Conservation (phyloP, 176 grass and related monocot species). For the Phragmites australis region DNA sequence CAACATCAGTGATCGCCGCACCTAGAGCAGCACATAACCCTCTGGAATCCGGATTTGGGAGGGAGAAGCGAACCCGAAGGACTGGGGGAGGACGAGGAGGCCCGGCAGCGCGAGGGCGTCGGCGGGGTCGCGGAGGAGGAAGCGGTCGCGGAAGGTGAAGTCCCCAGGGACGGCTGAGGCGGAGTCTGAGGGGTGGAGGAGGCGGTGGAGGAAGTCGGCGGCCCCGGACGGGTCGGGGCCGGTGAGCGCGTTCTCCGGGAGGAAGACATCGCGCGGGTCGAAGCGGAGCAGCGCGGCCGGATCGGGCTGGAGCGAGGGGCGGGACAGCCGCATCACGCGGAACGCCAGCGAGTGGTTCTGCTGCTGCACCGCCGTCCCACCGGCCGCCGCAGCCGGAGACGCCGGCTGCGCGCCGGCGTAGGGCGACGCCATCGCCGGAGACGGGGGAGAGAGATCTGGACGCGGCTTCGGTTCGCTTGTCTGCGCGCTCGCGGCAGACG, state of each 20-base stretch:
- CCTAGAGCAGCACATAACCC: not conserved
- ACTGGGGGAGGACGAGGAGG: conserved; percentile 83
- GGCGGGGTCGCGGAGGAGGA: conserved; percentile 74
- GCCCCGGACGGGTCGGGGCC: conserved; percentile 44
- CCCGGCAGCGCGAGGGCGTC: conserved; percentile 88
- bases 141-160: conserved; percentile 85
- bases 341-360: conserved; percentile 87
- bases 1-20: conserved; percentile 17
- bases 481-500: conserved; percentile 16
- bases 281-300: conserved; percentile 80
- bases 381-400: not conserved
- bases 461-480: not conserved
- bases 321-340: conserved; percentile 93
- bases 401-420: conserved; percentile 46
- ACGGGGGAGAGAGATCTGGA: conserved; percentile 40
- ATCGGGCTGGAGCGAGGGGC: conserved; percentile 82
- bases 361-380: conserved; percentile 18
- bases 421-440: conserved; percentile 55
- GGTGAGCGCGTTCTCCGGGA: conserved; percentile 77
- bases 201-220: conserved; percentile 25
- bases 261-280: conserved; percentile 80
- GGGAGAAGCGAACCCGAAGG: conserved; percentile 65
- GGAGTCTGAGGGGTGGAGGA: conserved; percentile 43
- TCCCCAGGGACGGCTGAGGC: conserved; percentile 49
- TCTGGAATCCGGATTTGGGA: conserved; percentile 14